Evolutionary conservation across 345 rosid genomes (phyloP).

Genomic region (Jatropha curcas): DNA sequence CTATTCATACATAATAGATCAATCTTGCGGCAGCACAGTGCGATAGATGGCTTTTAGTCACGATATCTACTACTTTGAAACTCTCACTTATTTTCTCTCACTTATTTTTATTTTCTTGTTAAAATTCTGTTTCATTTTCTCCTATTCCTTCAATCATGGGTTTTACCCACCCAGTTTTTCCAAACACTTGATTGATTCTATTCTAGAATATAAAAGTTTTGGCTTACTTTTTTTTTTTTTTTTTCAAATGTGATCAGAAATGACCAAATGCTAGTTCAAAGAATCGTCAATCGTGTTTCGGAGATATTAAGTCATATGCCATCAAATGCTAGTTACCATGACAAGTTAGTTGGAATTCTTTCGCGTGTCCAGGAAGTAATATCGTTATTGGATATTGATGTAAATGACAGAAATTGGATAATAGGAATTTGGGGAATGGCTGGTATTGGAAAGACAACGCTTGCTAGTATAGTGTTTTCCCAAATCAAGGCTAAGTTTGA

Average conservation of each 20-base stretch:
- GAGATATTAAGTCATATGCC: neutral
- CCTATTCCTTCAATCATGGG: too few species aligned
- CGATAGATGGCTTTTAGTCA: too few species aligned
- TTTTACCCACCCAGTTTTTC: too few species aligned
- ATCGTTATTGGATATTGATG: neutral
- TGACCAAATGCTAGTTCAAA: neutral
- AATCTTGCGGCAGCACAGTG: too few species aligned
- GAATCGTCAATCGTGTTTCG: neutral
- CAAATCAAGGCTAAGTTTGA: neutral
- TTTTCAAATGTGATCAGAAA: neutral
- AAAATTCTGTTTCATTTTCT: too few species aligned
- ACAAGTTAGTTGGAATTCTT: neutral
- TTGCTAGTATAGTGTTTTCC: neutral
- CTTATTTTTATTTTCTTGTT: too few species aligned
- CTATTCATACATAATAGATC: too few species aligned
- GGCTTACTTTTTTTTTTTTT: neutral
- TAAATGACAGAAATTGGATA: neutral
- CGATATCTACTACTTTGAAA: too few species aligned
- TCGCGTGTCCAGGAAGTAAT: neutral
- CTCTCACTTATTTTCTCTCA: too few species aligned
- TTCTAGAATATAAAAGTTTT: too few species aligned
- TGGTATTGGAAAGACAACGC: neutral
- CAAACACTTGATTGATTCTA: too few species aligned
- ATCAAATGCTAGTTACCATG: neutral
- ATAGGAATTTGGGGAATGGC: conserved; percentile 16